Evolutionary conservation across 2,329 filamentous ascomycete species (phyloP), one percentile per base, ranked within the genome.

Genomic region (Colletotrichum abscissum): DNA sequence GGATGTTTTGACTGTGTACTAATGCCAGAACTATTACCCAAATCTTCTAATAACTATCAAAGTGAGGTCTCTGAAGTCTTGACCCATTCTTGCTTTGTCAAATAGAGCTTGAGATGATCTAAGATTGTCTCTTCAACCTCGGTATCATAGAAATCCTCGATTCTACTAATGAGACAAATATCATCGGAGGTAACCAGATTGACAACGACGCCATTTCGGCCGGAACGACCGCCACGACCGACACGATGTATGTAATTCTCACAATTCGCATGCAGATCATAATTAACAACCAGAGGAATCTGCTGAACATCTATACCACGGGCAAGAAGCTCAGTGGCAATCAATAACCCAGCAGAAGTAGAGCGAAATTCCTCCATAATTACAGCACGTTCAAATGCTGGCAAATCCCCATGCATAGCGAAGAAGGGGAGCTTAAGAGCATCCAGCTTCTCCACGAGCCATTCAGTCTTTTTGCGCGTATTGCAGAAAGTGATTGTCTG

Each of bases 311-410:
- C 97, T 87, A 99, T 99, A 93, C 97, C 97, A 93, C 97, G 96
- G 84, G 97, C 97, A 85, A 98, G 90, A 77, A 99, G 91, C 84
- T 99, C 97, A 77, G 97, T 99, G 86, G 97, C 95, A 82, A 99
- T 99, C 82, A 99, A 90, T 79, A 99, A 97, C 93, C 97, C 95
- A 77, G 95, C 98, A 84, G 95, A 98, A 78, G 97, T 97, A 79
- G 95, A 98, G 82, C 97, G 95, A 93, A 99, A 99, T 90, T 99
- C 97, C 92, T 99, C 98, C 97, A 99, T 99, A 87, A 99, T 99
- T 83, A 97, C 90, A 86, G 98, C 97, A 91, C 97, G 95, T 90
- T 98, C 95, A 81, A 88, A 88, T 89, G 98, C 95, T 86, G 98
- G 95, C 97, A 99, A 99, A 84, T 99, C 97, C 85, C 97, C 97